These are phyloP conservation scores for Aspergillus wentii DNA, from an alignment of 495 filamentous ascomycete species.

Conservation along the genomic window DNA sequence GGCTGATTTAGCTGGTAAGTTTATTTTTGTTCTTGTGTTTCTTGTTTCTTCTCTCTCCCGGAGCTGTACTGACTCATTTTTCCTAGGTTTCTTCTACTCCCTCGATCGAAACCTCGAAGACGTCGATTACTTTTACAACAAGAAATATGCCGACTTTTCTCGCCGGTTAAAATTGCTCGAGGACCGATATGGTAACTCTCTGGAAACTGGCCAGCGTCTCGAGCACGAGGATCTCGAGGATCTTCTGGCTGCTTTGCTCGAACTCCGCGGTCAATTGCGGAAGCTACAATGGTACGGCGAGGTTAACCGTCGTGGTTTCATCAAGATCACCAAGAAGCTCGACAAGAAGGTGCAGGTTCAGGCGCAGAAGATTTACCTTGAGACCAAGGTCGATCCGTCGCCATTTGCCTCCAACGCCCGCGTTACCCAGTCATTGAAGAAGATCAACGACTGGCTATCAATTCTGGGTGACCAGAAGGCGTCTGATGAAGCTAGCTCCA, in stretches of 20 bases:
- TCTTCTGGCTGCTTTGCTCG: constrained; percentile 80
- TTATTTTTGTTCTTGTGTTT: constrained; percentile 4
- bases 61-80: constrained; percentile 17
- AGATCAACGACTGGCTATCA: constrained; percentile 89
- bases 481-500: constrained; percentile 65
- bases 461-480: constrained; percentile 67
- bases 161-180: constrained; percentile 80
- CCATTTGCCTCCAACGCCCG: constrained; percentile 76
- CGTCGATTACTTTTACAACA: constrained; percentile 93
- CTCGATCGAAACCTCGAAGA: constrained; percentile 95
- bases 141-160: constrained; percentile 77
- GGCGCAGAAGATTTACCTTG: constrained; percentile 76
- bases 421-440: constrained; percentile 61
- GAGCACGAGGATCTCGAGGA: constrained; percentile 81
- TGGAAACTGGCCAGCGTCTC: constrained; percentile 44
- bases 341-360: constrained; percentile 80
- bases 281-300: constrained; percentile 98
- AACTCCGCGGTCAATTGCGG: constrained; percentile 77
- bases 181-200: constrained; percentile 68
- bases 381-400: constrained; percentile 78
- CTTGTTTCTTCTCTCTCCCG: background rate
- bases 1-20: constrained; percentile 72
- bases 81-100: constrained; percentile 83
- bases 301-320: constrained; percentile 89
- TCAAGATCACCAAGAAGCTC: constrained; percentile 97